phyloP scores from a whole-genome alignment of 441 rosid genomes.

The Dalechampia spathulata region DNA sequence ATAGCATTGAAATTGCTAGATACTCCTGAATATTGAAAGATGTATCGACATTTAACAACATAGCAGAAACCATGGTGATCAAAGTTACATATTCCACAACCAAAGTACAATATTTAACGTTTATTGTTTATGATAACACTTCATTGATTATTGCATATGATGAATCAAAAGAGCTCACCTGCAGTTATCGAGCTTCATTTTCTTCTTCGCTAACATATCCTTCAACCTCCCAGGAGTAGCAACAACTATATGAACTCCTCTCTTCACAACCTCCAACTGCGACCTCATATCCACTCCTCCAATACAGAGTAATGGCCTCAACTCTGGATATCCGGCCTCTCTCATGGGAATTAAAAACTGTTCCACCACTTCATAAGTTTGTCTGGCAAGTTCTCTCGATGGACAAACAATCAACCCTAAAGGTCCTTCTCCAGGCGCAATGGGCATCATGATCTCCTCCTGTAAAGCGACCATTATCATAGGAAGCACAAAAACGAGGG shows the following conservation, averaged over 20 bases:
- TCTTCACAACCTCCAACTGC: conserved; percentile 18
- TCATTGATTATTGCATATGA: too few relatives aligned
- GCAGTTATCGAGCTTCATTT: conserved; percentile 21
- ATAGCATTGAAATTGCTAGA: too few relatives aligned
- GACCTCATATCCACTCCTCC: conserved; percentile 93
- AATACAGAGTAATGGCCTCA: conserved; percentile 75
- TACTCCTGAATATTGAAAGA: too few relatives aligned
- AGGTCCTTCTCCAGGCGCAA: conserved; percentile 66
- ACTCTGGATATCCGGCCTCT: conserved; percentile 56
- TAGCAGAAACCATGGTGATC: too few relatives aligned
- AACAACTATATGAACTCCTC: conserved; percentile 22
- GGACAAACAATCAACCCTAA: conserved; percentile 69
- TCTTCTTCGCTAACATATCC: conserved; percentile 93
- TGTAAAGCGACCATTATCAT: conserved; percentile 69
- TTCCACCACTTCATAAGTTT: conserved; percentile 83
- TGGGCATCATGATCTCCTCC: conserved; percentile 78
- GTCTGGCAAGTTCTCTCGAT: conserved; percentile 78
- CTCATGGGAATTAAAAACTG: conserved; percentile 57
- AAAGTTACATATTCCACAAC: too few relatives aligned
- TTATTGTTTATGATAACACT: too few relatives aligned
- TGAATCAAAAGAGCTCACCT: too few relatives aligned
- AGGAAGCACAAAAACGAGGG: conserved; percentile 68
- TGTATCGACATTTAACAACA: too few relatives aligned
- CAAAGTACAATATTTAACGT: too few relatives aligned
- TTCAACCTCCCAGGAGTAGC: conserved; percentile 90